phyloP scores from a whole-genome alignment of 805 yeast genomes.

The Saccharomycopsis schoenii region DNA sequence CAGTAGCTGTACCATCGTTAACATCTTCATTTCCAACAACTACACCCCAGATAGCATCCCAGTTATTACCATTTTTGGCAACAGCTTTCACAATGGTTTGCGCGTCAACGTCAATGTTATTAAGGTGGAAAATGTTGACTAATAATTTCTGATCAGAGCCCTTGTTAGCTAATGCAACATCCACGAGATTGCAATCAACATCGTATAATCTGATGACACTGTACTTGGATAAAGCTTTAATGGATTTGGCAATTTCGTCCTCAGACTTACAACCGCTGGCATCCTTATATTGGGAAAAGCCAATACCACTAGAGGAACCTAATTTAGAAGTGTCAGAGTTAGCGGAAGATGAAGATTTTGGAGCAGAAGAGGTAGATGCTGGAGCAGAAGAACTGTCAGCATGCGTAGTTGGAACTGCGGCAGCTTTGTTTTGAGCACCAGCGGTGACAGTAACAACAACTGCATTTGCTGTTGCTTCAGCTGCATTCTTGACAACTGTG shows the following conservation, averaged over 20 bases:
- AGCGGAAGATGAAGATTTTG: constrained; percentile 24
- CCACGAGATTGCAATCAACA: constrained; percentile 77
- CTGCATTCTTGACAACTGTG: not conserved
- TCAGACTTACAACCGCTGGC: constrained; percentile 64
- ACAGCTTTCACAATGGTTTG: constrained; percentile 49
- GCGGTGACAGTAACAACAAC: constrained; percentile 3
- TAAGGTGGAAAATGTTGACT: constrained; percentile 60
- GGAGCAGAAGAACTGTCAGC: not conserved
- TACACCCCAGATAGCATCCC: constrained; percentile 59
- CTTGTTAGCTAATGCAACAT: constrained; percentile 58
- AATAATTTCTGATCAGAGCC: constrained; percentile 55
- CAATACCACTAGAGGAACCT: constrained; percentile 40
- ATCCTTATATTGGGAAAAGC: constrained; percentile 69
- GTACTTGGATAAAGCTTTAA: constrained; percentile 42
- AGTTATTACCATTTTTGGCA: constrained; percentile 39
- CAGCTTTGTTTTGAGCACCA: constrained; percentile 5
- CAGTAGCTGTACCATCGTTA: constrained; percentile 69
- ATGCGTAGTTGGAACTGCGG: constrained; percentile 2
- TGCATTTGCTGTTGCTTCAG: not conserved
- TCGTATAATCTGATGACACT: constrained; percentile 70
- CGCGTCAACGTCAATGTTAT: constrained; percentile 44
- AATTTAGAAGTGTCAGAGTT: constrained; percentile 23
- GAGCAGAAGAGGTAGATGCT: not conserved
- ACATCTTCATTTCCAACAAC: constrained; percentile 96
- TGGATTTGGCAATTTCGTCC: constrained; percentile 46